Base-by-base conservation (phyloP, 2,329 filamentous ascomycete species). In the Fusarium bactridioides region DNA sequence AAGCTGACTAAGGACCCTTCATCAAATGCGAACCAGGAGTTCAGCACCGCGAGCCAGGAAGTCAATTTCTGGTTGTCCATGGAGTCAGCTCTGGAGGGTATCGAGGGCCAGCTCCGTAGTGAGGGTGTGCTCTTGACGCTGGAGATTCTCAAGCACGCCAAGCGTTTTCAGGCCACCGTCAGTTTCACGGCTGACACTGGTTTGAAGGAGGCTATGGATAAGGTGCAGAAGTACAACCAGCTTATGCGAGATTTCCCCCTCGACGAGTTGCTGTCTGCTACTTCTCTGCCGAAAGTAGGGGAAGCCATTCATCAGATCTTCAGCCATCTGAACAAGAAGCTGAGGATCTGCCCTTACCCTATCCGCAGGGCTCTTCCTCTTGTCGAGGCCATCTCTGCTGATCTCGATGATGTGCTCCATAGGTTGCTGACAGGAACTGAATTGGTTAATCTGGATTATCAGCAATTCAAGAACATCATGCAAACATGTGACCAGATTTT, bases 51-150 rank as follows among this genome's bases (percentile, higher is more conserved):
- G 37, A 95, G 94, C 63, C 96, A 98, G 81, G 96, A 99, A 82
- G 97, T 99, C 82, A 98, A 98, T 82, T 99, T 99, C 79, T 99
- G 96, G 96, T 83, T 99, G 56, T 97, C 94, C 4, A 97, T 99
- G 93, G 97, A 99, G 82, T 93, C 92, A 21, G 94, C 95, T 9
- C 83, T 99, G 72, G 95, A 98, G 80, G 92, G 92, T 33, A 97
- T 99, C 67, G 95, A 98, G 80, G 89, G 88, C 44, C 95, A 98
- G 81, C 88, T 99, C 63, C 88, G 91, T 70, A 94, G 95, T 73
- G 94, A 97, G 62, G 96, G 96, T 33, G 95, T 99, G 25, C 87
- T 90, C 75, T 84, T 99, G 77, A 98, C 97, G 0, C 88, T 99
- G 80, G 95, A 98, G 76, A 95, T 99, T 69, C 87, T 99, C 70